A percentile compares a stretch with the other conserved stretches of the same genome.
These are phyloP conservation scores for Ascochyta pisi DNA, from an alignment of 2,329 filamentous ascomycete species.

Conservation along the genomic window DNA sequence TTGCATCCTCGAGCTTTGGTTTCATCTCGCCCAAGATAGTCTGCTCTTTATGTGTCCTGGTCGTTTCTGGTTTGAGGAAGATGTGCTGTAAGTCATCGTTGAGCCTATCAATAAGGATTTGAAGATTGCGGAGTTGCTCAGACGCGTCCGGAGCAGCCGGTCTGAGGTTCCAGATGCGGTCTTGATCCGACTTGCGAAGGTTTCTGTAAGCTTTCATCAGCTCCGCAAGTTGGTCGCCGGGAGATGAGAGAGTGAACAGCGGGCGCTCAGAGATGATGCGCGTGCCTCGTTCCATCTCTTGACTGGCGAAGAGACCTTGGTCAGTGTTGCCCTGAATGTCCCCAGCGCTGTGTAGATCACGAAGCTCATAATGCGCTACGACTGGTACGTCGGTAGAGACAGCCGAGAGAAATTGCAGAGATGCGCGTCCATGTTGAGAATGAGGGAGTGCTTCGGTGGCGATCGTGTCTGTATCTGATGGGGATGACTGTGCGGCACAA, in stretches of 20 bases:
- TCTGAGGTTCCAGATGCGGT: conserved; percentile 8
- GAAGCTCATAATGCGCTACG: conserved; percentile 12
- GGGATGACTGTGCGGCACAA: neutral
- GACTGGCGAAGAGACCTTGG: conserved; percentile 20
- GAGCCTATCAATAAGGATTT: neutral
- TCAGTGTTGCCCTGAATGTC: neutral
- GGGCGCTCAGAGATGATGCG: conserved; percentile 26
- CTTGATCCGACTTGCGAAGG: conserved; percentile 11
- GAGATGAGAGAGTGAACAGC: conserved; percentile 5
- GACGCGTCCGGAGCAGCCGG: conserved; percentile 6
- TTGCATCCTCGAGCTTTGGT: neutral
- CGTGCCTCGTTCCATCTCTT: conserved; percentile 16
- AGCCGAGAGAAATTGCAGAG: neutral
- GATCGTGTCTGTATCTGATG: conserved; percentile 7
- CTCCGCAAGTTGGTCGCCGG: conserved; percentile 4
- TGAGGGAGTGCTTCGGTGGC: conserved; percentile 4
- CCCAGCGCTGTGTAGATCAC: neutral
- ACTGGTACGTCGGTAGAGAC: neutral
- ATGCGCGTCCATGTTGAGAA: neutral
- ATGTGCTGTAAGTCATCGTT: neutral
- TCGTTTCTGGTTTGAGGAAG: neutral
- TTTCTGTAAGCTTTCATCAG: conserved; percentile 10
- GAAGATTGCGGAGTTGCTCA: conserved; percentile 4
- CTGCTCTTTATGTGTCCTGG: neutral
- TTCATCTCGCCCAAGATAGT: neutral